Percentiles rank a stretch among this genome's conserved stretches.
Conservation (phyloP, 1,139 yeast species). For the Arxiozyma heterogenica region DNA sequence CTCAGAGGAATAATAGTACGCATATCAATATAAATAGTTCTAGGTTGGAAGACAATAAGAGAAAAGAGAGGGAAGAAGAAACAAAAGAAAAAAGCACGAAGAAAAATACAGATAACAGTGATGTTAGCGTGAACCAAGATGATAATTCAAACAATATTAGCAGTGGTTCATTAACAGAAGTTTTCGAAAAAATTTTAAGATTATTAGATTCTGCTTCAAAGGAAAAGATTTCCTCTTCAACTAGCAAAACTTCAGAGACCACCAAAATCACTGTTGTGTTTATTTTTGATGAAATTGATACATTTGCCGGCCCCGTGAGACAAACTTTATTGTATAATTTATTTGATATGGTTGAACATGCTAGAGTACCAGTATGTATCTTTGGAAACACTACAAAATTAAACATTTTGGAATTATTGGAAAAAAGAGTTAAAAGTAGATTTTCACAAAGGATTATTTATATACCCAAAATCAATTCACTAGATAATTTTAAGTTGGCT, state of each 20-base stretch:
- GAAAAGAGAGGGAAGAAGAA: neutral
- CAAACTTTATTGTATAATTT: constrained; percentile 82
- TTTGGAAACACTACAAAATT: constrained; percentile 71
- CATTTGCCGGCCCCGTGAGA: constrained; percentile 58
- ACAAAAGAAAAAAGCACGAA: constrained; percentile 1
- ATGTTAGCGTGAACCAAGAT: neutral
- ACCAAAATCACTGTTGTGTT: constrained; percentile 55
- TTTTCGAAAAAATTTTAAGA: constrained; percentile 42
- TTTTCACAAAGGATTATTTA: constrained; percentile 72
- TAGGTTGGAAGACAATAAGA: neutral
- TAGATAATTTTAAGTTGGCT: constrained; percentile 37
- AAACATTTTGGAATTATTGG: constrained; percentile 70
- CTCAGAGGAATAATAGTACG: constrained; percentile 3
- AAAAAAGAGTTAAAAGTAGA: constrained; percentile 83
- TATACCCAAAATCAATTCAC: constrained; percentile 41
- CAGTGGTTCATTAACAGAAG: constrained; percentile 42
- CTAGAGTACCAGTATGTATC: constrained; percentile 69
- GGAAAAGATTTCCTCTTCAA: constrained; percentile 12
- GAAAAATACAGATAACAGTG: constrained; percentile 8
- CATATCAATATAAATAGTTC: neutral
- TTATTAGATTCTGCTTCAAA: constrained; percentile 35
- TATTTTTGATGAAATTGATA: constrained; percentile 77
- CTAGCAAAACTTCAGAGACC: constrained; percentile 1
- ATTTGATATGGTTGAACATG: constrained; percentile 73
- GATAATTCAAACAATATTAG: constrained; percentile 32